phyloP scores from a whole-genome alignment of 75 land plant species.

The Pinus taeda region DNA sequence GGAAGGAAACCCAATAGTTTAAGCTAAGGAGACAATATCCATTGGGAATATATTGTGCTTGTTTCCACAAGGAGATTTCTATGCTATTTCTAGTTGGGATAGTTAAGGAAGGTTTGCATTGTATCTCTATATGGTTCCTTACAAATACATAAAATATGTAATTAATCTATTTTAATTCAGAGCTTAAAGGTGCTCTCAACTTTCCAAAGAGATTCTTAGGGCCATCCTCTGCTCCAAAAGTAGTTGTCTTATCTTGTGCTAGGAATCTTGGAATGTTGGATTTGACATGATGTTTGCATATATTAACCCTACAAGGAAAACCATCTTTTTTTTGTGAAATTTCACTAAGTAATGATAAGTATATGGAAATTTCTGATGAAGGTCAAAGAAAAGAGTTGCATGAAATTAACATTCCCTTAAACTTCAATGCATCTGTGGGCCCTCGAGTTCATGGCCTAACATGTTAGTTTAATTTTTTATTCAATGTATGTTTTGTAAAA shows the following conservation, averaged over 20 bases:
- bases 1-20: too few species aligned
- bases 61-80: too few species aligned
- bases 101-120: neutral
- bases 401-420: too few species aligned
- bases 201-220: slow-evolving; percentile 20
- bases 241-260: slow-evolving; percentile 49
- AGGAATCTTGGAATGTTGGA: slow-evolving; percentile 47
- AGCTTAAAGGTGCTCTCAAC: slow-evolving; percentile 27
- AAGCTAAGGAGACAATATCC: too few species aligned
- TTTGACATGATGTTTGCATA: slow-evolving; percentile 23
- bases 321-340: slow-evolving; percentile 23
- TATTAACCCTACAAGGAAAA: slow-evolving; percentile 33
- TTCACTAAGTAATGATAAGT: slow-evolving; percentile 1
- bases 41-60: too few species aligned
- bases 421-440: too few species aligned
- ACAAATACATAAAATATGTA: slow-evolving; percentile 9
- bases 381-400: too few species aligned
- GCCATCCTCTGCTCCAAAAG: slow-evolving; percentile 37
- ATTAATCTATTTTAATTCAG: slow-evolving; percentile 12
- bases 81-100: too few species aligned
- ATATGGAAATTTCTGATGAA: neutral
- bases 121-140: neutral
- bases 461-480: too few species aligned
- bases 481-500: too few species aligned
- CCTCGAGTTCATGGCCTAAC: too few species aligned